phyloP scores from a whole-genome alignment of 768 basidiomycete species.

The Leccinum barrowsii region DNA sequence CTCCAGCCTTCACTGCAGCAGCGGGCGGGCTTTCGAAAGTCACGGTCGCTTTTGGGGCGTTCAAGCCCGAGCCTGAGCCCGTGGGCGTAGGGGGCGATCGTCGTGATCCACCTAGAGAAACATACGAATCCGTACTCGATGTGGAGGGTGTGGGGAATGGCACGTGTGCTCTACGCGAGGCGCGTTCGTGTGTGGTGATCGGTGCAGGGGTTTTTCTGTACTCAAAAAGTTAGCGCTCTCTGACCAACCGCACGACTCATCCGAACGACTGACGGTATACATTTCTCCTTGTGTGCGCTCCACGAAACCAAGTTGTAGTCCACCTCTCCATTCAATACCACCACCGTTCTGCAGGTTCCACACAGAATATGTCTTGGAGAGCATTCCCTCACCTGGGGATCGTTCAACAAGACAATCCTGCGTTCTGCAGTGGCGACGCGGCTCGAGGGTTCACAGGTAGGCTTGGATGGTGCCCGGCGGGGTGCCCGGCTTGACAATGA shows the following conservation, averaged over 20 bases:
- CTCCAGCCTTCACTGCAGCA: slow-evolving; percentile 24
- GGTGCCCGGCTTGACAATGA: slow-evolving; percentile 20
- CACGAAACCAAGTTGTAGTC: slow-evolving; percentile 61
- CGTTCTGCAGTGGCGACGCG: slow-evolving; percentile 61
- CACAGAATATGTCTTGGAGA: slow-evolving; percentile 48
- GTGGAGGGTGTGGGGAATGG: slow-evolving; percentile 17
- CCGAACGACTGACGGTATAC: slow-evolving; percentile 36
- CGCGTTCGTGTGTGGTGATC: slow-evolving; percentile 17
- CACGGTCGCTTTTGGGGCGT: slow-evolving; percentile 32
- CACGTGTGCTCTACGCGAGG: slow-evolving; percentile 12
- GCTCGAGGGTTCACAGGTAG: slow-evolving; percentile 45
- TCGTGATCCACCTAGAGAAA: slow-evolving; percentile 9
- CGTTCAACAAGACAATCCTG: slow-evolving; percentile 60
- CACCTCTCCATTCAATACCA: slow-evolving; percentile 45
- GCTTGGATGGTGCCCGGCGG: slow-evolving; percentile 16
- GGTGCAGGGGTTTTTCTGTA: slow-evolving; percentile 18
- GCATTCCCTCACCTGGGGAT: slow-evolving; percentile 54
- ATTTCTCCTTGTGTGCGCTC: slow-evolving; percentile 58
- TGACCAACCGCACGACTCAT: neutral
- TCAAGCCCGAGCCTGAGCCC: slow-evolving; percentile 19
- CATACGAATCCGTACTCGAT: slow-evolving; percentile 14
- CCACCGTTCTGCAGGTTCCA: slow-evolving; percentile 42
- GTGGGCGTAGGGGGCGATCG: slow-evolving; percentile 14
- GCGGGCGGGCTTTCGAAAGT: slow-evolving; percentile 25
- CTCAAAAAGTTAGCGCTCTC: slow-evolving; percentile 4